phyloP scores from a whole-genome alignment of 805 yeast genomes.

The Sugiyamaella chiloensis region DNA sequence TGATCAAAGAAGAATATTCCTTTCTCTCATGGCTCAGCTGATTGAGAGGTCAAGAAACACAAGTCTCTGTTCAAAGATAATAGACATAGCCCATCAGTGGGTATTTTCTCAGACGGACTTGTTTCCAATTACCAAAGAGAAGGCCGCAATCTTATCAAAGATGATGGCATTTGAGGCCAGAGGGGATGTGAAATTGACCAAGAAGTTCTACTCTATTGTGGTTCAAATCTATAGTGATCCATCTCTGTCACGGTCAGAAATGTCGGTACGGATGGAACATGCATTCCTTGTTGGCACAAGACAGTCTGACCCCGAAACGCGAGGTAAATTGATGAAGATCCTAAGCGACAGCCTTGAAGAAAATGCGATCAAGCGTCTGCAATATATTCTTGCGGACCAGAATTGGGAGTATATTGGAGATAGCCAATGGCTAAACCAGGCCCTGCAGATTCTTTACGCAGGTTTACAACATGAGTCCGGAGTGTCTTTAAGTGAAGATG shows the following conservation, averaged over 20 bases:
- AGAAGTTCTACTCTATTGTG: constrained; percentile 79
- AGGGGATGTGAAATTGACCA: constrained; percentile 75
- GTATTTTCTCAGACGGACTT: constrained; percentile 77
- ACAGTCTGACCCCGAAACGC: constrained; percentile 66
- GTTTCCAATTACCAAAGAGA: constrained; percentile 93
- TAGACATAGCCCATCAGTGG: constrained; percentile 81
- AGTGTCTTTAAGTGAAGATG: constrained; percentile 43
- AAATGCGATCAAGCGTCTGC: constrained; percentile 72
- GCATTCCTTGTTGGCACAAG: constrained; percentile 94
- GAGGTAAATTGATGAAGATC: constrained; percentile 76
- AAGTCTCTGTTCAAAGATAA: constrained; percentile 67
- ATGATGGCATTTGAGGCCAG: constrained; percentile 90
- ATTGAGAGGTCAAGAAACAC: constrained; percentile 85
- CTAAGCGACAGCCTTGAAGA: constrained; percentile 73
- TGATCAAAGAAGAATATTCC: constrained; percentile 86
- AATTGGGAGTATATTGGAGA: constrained; percentile 96
- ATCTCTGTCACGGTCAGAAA: constrained; percentile 73
- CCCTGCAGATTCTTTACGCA: constrained; percentile 79
- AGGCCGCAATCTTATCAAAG: constrained; percentile 87
- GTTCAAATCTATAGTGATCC: constrained; percentile 84
- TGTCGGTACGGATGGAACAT: constrained; percentile 93
- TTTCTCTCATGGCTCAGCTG: constrained; percentile 81
- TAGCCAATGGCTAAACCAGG: constrained; percentile 92
- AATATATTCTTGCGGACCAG: constrained; percentile 89
- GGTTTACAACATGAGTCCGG: constrained; percentile 55